Percentiles rank a stretch among this genome's conserved stretches.
Evolutionary conservation across 352 stramenopile species (phyloP).

Genomic region (Aphanomyces astaci): DNA sequence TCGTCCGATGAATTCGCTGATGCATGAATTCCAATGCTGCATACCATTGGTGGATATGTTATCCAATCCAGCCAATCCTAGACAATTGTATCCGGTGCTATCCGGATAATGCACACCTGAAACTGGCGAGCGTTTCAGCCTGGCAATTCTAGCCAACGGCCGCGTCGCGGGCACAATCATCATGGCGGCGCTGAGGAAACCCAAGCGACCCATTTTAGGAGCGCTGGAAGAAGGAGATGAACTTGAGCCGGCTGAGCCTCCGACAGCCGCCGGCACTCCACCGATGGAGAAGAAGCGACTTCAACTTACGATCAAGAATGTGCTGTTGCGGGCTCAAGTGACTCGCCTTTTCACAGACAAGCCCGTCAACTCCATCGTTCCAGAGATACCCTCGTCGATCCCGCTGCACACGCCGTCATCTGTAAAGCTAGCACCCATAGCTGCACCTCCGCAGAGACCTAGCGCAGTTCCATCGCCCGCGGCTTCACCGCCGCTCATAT

Average conservation of each 20-base stretch:
- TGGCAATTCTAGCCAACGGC: background rate
- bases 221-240: constrained; percentile 4
- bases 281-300: constrained; percentile 3
- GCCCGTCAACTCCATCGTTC: background rate
- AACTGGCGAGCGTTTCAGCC: background rate
- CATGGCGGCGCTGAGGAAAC: background rate
- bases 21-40: too few relatives aligned
- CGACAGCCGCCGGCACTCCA: background rate
- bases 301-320: constrained; percentile 14
- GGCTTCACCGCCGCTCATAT: background rate
- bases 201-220: background rate
- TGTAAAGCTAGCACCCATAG: background rate
- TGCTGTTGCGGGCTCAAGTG: background rate
- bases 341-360: background rate
- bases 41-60: too few relatives aligned
- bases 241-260: background rate
- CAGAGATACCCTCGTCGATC: background rate
- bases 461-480: background rate
- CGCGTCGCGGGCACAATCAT: too few relatives aligned
- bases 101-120: background rate
- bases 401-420: background rate
- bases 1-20: too few relatives aligned
- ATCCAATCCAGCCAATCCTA: too few relatives aligned
- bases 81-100: too few relatives aligned
- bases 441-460: background rate